phyloP scores from a whole-genome alignment of 306 rosid species.

The Psophocarpus tetragonolobus region DNA sequence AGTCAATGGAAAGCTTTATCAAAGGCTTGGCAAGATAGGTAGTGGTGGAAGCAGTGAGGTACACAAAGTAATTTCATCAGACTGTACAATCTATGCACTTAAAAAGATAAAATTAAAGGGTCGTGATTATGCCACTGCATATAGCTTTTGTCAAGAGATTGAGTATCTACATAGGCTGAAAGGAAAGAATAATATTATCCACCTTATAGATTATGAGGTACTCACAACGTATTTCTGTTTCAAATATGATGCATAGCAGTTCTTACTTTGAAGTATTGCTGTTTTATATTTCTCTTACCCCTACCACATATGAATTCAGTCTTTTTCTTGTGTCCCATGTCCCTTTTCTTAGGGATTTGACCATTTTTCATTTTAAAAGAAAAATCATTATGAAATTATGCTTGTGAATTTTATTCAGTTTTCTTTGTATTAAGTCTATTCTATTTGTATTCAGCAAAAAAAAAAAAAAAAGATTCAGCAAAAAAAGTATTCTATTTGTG shows the following conservation, averaged over 20 bases:
- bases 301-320: not conserved
- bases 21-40: slow-evolving; percentile 98
- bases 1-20: slow-evolving; percentile 96
- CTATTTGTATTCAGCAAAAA: no score
- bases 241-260: not conserved
- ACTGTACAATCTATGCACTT: slow-evolving; percentile 87
- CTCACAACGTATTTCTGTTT: slow-evolving; percentile 26
- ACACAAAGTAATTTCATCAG: slow-evolving; percentile 96
- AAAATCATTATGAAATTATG: not conserved
- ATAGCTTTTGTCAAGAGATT: slow-evolving; percentile 97
- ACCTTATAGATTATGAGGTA: slow-evolving; percentile 95
- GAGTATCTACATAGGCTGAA: slow-evolving; percentile 85
- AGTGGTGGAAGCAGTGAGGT: slow-evolving; percentile 99
- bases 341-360: not conserved
- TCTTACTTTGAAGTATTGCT: slow-evolving; percentile 24
- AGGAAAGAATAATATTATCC: slow-evolving; percentile 86
- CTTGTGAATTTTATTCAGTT: not conserved
- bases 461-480: no score
- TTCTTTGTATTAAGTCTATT: not conserved
- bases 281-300: not conserved
- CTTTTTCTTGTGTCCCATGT: not conserved
- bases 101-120: slow-evolving; percentile 92
- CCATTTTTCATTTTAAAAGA: not conserved
- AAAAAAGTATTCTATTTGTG: no score
- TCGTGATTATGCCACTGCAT: slow-evolving; percentile 95